A percentile compares a stretch with the other conserved stretches of the same genome.
phyloP scores from a whole-genome alignment of 768 basidiomycete genomes.

The Trametes meyenii region DNA sequence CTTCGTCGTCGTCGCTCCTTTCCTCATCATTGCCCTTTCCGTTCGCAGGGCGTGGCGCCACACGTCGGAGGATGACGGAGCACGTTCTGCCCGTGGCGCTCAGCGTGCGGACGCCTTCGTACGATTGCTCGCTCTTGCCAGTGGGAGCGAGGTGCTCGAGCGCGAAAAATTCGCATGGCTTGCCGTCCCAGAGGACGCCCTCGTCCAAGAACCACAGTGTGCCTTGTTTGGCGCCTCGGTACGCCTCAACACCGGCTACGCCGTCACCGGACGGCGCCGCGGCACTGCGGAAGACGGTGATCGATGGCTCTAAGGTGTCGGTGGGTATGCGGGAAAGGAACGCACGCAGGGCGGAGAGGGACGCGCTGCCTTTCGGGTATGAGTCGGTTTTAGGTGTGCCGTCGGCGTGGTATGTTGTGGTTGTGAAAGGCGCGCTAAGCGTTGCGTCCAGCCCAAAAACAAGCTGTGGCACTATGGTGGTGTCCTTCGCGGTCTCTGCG shows the following conservation, averaged over 20 bases:
- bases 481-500: constrained; percentile 22
- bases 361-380: constrained; percentile 54
- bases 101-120: constrained; percentile 46
- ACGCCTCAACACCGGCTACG: constrained; percentile 64
- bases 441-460: constrained; percentile 74
- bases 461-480: constrained; percentile 43
- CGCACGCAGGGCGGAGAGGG: constrained; percentile 49
- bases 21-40: constrained; percentile 15
- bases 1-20: constrained; percentile 44
- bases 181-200: constrained; percentile 75
- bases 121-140: constrained; percentile 46
- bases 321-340: constrained; percentile 54
- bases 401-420: constrained; percentile 37
- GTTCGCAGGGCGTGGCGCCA: constrained; percentile 31
- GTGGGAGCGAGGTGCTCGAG: constrained; percentile 50
- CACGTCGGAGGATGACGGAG: constrained; percentile 51
- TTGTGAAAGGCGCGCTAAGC: constrained; percentile 44
- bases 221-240: constrained; percentile 71
- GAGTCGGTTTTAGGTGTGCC: constrained; percentile 35
- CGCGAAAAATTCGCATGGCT: constrained; percentile 79
- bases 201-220: constrained; percentile 70
- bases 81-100: constrained; percentile 71
- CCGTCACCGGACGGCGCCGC: constrained; percentile 24
- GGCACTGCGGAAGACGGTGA: constrained; percentile 59
- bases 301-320: constrained; percentile 50